phyloP scores from a whole-genome alignment of 768 basidiomycete genomes.

The Daedaleopsis sinensis region DNA sequence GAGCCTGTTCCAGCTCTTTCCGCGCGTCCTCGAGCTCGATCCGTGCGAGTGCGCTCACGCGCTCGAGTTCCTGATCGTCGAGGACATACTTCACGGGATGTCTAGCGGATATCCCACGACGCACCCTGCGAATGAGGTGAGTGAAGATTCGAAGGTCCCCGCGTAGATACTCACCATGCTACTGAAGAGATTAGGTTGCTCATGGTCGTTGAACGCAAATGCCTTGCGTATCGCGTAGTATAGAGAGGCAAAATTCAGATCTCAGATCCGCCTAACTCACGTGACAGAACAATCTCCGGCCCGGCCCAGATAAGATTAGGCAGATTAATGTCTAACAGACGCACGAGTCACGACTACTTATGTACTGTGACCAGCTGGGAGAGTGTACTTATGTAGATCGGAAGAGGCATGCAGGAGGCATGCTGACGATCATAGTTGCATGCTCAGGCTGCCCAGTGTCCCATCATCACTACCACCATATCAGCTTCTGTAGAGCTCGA shows the following conservation, averaged over 20 bases:
- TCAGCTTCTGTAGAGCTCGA: too few species aligned
- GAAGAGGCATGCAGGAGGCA: too few species aligned
- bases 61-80: constrained; percentile 86
- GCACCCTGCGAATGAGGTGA: constrained; percentile 54
- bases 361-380: too few species aligned
- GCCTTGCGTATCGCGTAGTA: constrained; percentile 51
- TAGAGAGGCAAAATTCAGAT: constrained; percentile 9
- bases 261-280: constrained; percentile 31
- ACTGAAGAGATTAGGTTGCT: constrained; percentile 76
- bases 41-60: constrained; percentile 84
- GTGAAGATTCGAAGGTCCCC: neutral
- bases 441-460: too few species aligned
- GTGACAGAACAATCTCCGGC: constrained; percentile 59
- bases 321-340: too few species aligned
- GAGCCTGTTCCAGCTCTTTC: constrained; percentile 80
- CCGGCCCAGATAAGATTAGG: neutral
- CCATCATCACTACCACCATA: too few species aligned
- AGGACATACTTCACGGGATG: constrained; percentile 89
- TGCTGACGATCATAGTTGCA: too few species aligned
- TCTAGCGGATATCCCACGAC: constrained; percentile 71
- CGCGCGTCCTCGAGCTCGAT: constrained; percentile 92
- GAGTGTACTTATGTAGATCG: too few species aligned
- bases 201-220: constrained; percentile 54
- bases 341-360: too few species aligned
- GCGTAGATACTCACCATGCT: constrained; percentile 46